Conservation (phyloP, 2,329 filamentous ascomycete genomes). For the Penicillium sp. region DNA sequence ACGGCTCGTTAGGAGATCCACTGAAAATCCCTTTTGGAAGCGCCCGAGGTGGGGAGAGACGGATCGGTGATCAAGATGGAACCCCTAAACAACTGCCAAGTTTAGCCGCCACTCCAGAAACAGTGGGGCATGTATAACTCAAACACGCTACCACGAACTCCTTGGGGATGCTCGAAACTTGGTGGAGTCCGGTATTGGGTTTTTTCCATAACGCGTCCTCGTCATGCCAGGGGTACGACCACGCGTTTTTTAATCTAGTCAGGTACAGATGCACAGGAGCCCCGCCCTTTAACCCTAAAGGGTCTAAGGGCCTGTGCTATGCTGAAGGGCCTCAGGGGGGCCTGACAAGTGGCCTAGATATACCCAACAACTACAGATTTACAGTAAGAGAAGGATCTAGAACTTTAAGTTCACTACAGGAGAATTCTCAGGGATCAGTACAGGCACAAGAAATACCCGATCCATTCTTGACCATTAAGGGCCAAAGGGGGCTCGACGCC, state of each 20-base stretch:
- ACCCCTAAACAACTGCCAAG: constrained; percentile 17
- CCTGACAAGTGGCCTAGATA: not conserved
- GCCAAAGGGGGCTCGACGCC: not conserved
- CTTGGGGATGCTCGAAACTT: constrained; percentile 1
- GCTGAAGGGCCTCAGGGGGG: not conserved
- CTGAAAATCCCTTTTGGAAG: not conserved
- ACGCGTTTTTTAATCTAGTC: not conserved
- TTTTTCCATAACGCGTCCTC: constrained; percentile 1
- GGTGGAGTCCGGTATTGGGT: constrained; percentile 1
- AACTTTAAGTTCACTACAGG: not conserved
- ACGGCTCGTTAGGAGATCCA: not conserved
- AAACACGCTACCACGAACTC: constrained; percentile 35
- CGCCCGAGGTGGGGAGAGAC: not conserved
- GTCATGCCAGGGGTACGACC: constrained; percentile 1
- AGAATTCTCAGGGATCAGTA: not conserved
- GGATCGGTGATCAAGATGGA: not conserved
- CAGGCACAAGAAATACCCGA: not conserved
- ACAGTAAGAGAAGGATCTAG: not conserved
- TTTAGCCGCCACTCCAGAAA: constrained; percentile 25
- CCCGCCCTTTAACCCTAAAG: constrained; percentile 8
- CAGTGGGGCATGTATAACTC: constrained; percentile 31
- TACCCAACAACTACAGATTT: not conserved
- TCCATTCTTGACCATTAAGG: not conserved
- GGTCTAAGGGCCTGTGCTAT: constrained; percentile 3
- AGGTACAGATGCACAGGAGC: not conserved